phyloP scores from a whole-genome alignment of 306 rosid species.

The Lupinus albus region DNA sequence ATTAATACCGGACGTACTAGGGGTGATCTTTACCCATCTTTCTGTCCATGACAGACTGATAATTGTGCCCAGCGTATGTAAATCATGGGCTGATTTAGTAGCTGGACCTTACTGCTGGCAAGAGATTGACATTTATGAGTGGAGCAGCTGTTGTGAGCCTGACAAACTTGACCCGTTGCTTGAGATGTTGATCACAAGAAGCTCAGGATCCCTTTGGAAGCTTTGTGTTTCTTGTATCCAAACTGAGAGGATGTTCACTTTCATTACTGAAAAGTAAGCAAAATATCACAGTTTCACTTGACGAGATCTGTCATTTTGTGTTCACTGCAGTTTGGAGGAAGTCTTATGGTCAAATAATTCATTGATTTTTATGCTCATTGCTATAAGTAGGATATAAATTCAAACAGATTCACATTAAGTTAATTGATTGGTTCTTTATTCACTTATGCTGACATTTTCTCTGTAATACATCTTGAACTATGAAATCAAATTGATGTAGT shows the following conservation, averaged over 20 bases:
- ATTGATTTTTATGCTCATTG: conserved; percentile 16
- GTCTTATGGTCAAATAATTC: conserved; percentile 1
- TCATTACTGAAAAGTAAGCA: conserved; percentile 89
- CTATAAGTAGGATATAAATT: neutral
- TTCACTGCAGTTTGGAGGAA: conserved; percentile 29
- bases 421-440: neutral
- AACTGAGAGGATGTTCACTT: conserved; percentile 59
- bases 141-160: conserved; percentile 67
- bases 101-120: conserved; percentile 94
- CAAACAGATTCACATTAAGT: conserved; percentile 8
- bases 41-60: conserved; percentile 72
- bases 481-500: neutral
- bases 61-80: conserved; percentile 85
- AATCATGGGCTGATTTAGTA: conserved; percentile 80
- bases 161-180: conserved; percentile 72
- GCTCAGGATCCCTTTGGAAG: conserved; percentile 80
- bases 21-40: conserved; percentile 76
- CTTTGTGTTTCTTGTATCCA: conserved; percentile 77
- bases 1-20: conserved; percentile 84
- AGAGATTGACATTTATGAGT: conserved; percentile 86
- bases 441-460: conserved; percentile 3
- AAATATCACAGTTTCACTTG: conserved; percentile 19
- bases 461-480: conserved; percentile 12
- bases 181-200: conserved; percentile 67
- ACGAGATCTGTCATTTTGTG: neutral